phyloP scores from a whole-genome alignment of 2,329 filamentous ascomycete species.

The Colletotrichum endophyticum region DNA sequence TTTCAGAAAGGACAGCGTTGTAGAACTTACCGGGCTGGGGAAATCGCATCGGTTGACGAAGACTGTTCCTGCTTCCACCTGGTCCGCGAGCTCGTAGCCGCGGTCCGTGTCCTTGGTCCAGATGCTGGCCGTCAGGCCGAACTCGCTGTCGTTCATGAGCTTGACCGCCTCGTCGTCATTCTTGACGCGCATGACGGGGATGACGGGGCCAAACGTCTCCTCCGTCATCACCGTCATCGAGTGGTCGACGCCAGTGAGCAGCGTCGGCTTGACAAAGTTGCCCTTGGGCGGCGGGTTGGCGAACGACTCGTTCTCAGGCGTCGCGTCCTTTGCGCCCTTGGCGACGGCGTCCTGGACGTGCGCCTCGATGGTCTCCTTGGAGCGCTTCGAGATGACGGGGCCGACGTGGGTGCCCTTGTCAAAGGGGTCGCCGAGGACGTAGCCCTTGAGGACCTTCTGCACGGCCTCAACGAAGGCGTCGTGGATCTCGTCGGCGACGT shows the following conservation, averaged over 20 bases:
- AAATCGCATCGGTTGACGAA: slow-evolving; percentile 96
- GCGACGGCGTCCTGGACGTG: slow-evolving; percentile 84
- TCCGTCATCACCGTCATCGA: slow-evolving; percentile 89
- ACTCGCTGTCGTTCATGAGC: slow-evolving; percentile 94
- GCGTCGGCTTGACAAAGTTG: slow-evolving; percentile 87
- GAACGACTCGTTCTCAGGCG: slow-evolving; percentile 83
- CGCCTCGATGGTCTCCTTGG: slow-evolving; percentile 75
- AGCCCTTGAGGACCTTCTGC: slow-evolving; percentile 79
- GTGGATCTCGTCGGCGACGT: slow-evolving; percentile 85
- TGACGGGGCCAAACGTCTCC: slow-evolving; percentile 93
- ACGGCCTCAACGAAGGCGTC: slow-evolving; percentile 81
- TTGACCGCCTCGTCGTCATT: slow-evolving; percentile 80
- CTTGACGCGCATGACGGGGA: slow-evolving; percentile 87
- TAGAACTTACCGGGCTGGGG: slow-evolving; percentile 78
- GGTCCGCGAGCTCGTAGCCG: slow-evolving; percentile 77
- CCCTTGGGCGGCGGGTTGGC: slow-evolving; percentile 74
- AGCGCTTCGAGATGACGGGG: slow-evolving; percentile 83
- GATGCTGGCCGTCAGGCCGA: slow-evolving; percentile 93
- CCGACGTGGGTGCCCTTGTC: slow-evolving; percentile 82
- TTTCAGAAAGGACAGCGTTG: background rate
- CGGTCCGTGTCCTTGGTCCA: slow-evolving; percentile 88
- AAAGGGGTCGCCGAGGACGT: slow-evolving; percentile 88
- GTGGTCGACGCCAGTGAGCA: slow-evolving; percentile 81
- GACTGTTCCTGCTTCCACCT: slow-evolving; percentile 90
- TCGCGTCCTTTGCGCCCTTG: slow-evolving; percentile 84